Evolutionary conservation across 768 basidiomycete species (phyloP), one percentile per base, ranked within the genome.

Genomic region (Kwoniella mangroviensis): DNA sequence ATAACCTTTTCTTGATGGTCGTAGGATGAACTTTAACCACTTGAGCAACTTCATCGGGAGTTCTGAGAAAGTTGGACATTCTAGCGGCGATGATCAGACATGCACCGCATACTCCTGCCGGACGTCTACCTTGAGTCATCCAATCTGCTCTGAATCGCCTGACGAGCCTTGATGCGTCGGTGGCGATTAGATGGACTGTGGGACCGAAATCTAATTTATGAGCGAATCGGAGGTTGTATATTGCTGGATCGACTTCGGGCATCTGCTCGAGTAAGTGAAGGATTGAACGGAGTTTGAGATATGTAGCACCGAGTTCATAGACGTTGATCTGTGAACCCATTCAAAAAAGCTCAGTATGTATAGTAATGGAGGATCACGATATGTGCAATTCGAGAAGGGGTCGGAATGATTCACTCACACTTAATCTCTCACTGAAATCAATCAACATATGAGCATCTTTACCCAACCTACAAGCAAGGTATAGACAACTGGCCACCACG

Each of bases 21-120:
- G 90, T 90, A 78, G 98, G 94, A n/a, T 94, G 93, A 74, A 98
- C 97, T 84, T 98, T 99, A 74, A 98, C 97, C 17, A 99, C 94
- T 80, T 99, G 97, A 21, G 98, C 94, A 57, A 99, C 92, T 83
- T 99, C 97, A 79, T 95, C 92, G 12, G 98, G 87, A 26, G 91
- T 92, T 56, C 97, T 86, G 53, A 95, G 86, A 79, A 96, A 98
- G 83, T 97, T 97, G 85, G 96, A 98, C 97, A 99, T 98, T 26
- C 97, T 89, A 41, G 94, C 97, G 0, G 97, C 97, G 17, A 99
- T 88, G 51, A 98, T 87, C 34, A 98, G 87, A 28, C 93, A 94
- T 0, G 97, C 97, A 40, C 97, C 97, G 79, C 97, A 99, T 70
- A 99, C 95, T 22, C 97, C 97, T 0, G 97, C 94, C 0, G 97